Percentiles rank a stretch among this genome's conserved stretches.
phyloP scores from a whole-genome alignment of 768 basidiomycete genomes.

The Russula sp. region DNA sequence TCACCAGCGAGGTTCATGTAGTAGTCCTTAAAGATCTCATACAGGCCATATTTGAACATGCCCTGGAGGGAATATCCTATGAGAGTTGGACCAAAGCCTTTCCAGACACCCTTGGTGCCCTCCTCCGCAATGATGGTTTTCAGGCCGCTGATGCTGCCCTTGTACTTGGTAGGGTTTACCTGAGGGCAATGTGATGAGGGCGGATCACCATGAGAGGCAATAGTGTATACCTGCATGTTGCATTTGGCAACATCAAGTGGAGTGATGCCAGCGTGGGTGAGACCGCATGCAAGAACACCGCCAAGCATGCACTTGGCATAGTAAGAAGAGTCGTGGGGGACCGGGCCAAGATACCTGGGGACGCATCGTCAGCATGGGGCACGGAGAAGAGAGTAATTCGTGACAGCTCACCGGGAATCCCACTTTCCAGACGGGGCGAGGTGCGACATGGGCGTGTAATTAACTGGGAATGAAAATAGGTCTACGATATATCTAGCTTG shows the following conservation, averaged over 20 bases:
- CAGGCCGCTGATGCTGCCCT: conserved; percentile 59
- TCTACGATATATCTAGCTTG: conserved; percentile 34
- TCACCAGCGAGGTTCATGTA: conserved; percentile 91
- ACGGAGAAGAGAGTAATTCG: conserved; percentile 19
- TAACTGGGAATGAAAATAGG: conserved; percentile 36
- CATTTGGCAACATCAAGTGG: conserved; percentile 88
- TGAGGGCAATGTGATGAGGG: conserved; percentile 34
- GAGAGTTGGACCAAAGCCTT: conserved; percentile 90
- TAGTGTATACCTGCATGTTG: conserved; percentile 74
- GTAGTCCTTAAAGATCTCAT: conserved; percentile 92
- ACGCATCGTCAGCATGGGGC: conserved; percentile 8
- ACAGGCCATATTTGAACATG: conserved; percentile 98
- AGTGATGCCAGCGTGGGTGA: conserved; percentile 85
- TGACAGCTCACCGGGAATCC: conserved; percentile 60
- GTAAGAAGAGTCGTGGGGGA: conserved; percentile 72
- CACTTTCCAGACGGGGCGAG: conserved; percentile 56
- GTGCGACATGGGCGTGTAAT: conserved; percentile 46
- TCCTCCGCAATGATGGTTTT: conserved; percentile 72
- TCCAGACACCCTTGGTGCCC: conserved; percentile 85
- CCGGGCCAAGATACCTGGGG: conserved; percentile 60
- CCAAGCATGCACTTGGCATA: conserved; percentile 87
- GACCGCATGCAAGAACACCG: conserved; percentile 81
- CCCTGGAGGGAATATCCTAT: conserved; percentile 95
- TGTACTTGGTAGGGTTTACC: conserved; percentile 78
- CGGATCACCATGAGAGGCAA: not conserved